Base-by-base conservation (phyloP, 1,139 yeast species). In the Diutina pseudorugosa region DNA sequence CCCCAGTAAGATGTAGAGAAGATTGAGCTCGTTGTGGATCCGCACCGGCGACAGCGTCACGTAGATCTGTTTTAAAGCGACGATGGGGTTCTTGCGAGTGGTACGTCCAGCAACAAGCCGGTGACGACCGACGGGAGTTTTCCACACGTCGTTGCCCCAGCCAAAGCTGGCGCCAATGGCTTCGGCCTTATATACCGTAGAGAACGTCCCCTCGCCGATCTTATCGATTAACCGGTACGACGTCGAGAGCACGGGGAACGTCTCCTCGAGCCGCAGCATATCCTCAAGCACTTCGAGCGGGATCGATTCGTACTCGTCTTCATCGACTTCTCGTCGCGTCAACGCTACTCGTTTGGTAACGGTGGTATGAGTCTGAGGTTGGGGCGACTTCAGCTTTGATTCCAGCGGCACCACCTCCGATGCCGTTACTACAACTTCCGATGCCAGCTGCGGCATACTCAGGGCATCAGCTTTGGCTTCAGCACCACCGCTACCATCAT, bases 11-110 rank as follows among this genome's bases (percentile, higher is more conserved):
- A 77, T 77, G 62, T 85, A 83, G 42, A 93, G 73, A 52, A 93
- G 71, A 58, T 84, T 84, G 58, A 93, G 75, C 66, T 93, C 99
- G 65, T 90, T 90, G 60, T 80, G 82, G 51, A 93, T 91, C 65
- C 99, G 77, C 58, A 80, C 83, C 0, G 98, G 97, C 6, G 97
- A 89, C 1, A 97, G 88, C 0, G 98, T 94, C 27, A 91, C 98
- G 65, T 91, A 91, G 53, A 93, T 90, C 62, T 94, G 82, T 66
- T 93, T 93, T 59, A 93, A 72, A 4, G 99, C 99, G 55, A 94
- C 98, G 53, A 80, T 75, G 18, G 84, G 82, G 56, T 73, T 71
- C 51, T 72, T 73, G 20, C 16, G 12, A 5, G 33, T 47, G 18
- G 27, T 14, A 7, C 45, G 23, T 12, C 16, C 33, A 11, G n/a